Evolutionary conservation across 176 grass and related monocot species (phyloP).

Genomic region (Poa pratensis): DNA sequence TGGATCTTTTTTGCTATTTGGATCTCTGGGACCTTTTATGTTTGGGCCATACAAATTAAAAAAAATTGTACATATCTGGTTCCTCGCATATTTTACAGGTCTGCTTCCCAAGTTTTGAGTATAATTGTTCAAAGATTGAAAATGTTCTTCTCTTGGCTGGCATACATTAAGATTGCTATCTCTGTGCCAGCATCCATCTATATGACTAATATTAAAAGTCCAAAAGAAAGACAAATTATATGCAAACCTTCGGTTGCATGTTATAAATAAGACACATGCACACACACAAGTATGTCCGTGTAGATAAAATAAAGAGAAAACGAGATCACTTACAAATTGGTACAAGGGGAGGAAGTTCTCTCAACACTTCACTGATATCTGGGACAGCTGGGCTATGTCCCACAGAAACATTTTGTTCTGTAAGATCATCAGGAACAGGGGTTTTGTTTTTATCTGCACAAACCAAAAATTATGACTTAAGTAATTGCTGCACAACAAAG

Average conservation of each 20-base stretch:
- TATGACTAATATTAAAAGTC: neutral
- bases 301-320: slow-evolving; percentile 16
- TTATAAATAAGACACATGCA: neutral
- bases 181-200: neutral
- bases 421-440: slow-evolving; percentile 70
- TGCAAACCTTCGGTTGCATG: slow-evolving; percentile 17
- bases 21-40: neutral
- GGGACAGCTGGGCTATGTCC: slow-evolving; percentile 45
- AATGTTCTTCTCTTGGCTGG: neutral
- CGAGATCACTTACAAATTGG: slow-evolving; percentile 68
- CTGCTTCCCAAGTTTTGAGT: neutral
- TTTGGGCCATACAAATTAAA: neutral
- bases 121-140: slow-evolving; percentile 21
- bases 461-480: slow-evolving; percentile 1
- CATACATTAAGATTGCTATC: neutral
- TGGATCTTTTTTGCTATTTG: neutral
- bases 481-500: slow-evolving; percentile 9
- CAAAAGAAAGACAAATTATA: slow-evolving; percentile 3
- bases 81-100: neutral
- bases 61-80: neutral
- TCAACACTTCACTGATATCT: slow-evolving; percentile 60
- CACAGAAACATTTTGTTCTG: slow-evolving; percentile 58
- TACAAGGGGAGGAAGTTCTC: slow-evolving; percentile 71
- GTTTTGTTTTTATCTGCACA: slow-evolving; percentile 65
- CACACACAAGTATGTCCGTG: neutral